These are phyloP conservation scores for Blastocystis sp. DNA, from an alignment of 352 stramenopile genomes.

Conservation along the genomic window DNA sequence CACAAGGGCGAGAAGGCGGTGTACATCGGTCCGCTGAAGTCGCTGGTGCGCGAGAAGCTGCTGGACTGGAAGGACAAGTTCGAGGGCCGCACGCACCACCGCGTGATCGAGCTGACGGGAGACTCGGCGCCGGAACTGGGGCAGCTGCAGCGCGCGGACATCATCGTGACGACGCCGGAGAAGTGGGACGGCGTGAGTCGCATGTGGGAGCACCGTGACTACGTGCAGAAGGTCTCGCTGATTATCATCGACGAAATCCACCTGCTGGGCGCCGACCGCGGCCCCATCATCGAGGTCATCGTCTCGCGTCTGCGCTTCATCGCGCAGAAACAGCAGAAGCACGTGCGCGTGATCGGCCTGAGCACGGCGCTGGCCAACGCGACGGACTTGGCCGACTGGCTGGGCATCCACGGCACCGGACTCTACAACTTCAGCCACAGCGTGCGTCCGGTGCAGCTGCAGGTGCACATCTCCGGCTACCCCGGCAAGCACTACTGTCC, in stretches of 20 bases:
- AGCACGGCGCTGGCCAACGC: conserved; percentile 90
- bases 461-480: conserved; percentile 83
- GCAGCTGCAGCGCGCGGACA: conserved; percentile 77
- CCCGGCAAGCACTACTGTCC: conserved; percentile 81
- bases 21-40: conserved; percentile 93
- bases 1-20: conserved; percentile 71
- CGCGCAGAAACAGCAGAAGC: conserved; percentile 60
- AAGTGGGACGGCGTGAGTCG: conserved; percentile 93
- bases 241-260: conserved; percentile 95
- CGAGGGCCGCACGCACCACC: conserved; percentile 67
- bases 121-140: conserved; percentile 84
- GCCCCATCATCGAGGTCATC: conserved; percentile 83
- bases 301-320: conserved; percentile 78
- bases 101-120: conserved; percentile 87
- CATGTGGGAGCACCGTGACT: conserved; percentile 69
- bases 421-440: conserved; percentile 66
- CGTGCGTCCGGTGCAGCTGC: conserved; percentile 87
- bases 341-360: conserved; percentile 81
- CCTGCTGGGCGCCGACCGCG: conserved; percentile 84
- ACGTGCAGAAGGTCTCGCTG: conserved; percentile 71
- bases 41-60: conserved; percentile 84
- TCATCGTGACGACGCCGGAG: conserved; percentile 92
- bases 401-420: conserved; percentile 76
- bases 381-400: conserved; percentile 84
- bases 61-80: conserved; percentile 87